Base-by-base conservation (phyloP, 2,329 filamentous ascomycete genomes). In the Fusarium oligoseptatum region DNA sequence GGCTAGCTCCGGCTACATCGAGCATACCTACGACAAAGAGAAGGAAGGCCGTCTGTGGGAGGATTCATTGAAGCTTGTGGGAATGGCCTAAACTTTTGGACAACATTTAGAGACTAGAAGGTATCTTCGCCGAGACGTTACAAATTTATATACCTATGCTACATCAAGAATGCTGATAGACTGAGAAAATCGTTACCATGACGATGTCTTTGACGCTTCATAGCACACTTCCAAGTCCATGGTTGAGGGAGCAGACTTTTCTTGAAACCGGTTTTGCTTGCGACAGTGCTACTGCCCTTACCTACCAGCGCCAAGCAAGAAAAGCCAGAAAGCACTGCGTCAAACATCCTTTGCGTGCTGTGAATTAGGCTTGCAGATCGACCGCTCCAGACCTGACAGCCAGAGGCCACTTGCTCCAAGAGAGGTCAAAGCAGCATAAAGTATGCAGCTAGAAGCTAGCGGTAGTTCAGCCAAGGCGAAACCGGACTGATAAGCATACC, bases 51-150 rank as follows among this genome's bases (percentile, higher is more conserved):
- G 68, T 3, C 71, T 76, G 48, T 76, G 74, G 74, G 8, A 66
- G 10, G 73, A 76, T 39, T 74, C 74, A 3, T 10, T 76, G 17
- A 66, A 68, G 45, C n/a, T 76, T 32, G 74, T 76, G 5, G 68
- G 74, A 1, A 22, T 74, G 17, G 68, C 64, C 34, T 72, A 6
- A 39, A 6, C 17, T 2, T 55, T 24, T 39, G 14, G 6, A n/a
- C 14, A 9, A 6, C 11, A 22, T 22, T 15, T 24, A 4, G 36
- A 39, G 7, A 12, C n/a, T 6, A 39, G 20, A 41, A n/a, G 9
- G 29, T 12, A 17, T 17, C 10, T 37, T 9, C 9, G 12, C 6
- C 32, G 3, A 32, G 48, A 48, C 14, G 9, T 48, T 48, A 14
- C 20, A 2, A 9, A 24, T 27, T 17, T 17, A 17, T 27, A 24